Evolutionary conservation across 495 filamentous ascomycete genomes (phyloP), one percentile per base, ranked within the genome.

Genomic region (Bryoglossum gracile): DNA sequence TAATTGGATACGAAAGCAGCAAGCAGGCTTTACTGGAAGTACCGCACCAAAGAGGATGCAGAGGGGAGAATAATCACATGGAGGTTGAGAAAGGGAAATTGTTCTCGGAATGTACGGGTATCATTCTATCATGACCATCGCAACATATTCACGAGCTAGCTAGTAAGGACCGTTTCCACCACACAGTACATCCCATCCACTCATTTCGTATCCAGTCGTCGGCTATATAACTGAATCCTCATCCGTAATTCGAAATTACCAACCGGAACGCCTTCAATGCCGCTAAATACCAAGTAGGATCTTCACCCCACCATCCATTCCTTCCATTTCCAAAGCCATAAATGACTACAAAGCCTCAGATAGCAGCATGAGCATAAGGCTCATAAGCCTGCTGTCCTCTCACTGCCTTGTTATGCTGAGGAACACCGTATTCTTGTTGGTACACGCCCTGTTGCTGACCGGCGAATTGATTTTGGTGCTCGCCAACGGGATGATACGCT

Each of bases 321-420:
- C 28, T 22, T 25, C 46, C 4, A 34, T 17, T 38, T n/a, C 28
- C n/a, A 11, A 37, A 8, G 34, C 34, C 16, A 13, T 11, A 39
- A 4, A 4, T 1, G n/a, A n/a, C n/a, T n/a, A n/a, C n/a, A n/a
- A n/a, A n/a, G n/a, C n/a, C 23, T 68, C 69, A 76, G 30, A 64
- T 57, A 16, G 59, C 57, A 38, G 62, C 48, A 46, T 78, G 74
- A 47, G 66, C 63, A 54, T 78, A 78, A 22, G 74, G 74, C 68
- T 78, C 74, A 55, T 78, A 78, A 3, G 73, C 73, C 26, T 68
- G 66, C 2, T 66, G 67, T 39, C 61, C 62, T 22, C 59, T 60
- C 26, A 57, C 55, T 35, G 60, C 56, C 28, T 59, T 60, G n/a
- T 39, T 13, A 24, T 35, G 22, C 37, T 55, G 59, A 3, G 46